A percentile compares a stretch with the other conserved stretches of the same genome.
phyloP scores from a whole-genome alignment of 345 rosid genomes.

The Boechera retrofracta region DNA sequence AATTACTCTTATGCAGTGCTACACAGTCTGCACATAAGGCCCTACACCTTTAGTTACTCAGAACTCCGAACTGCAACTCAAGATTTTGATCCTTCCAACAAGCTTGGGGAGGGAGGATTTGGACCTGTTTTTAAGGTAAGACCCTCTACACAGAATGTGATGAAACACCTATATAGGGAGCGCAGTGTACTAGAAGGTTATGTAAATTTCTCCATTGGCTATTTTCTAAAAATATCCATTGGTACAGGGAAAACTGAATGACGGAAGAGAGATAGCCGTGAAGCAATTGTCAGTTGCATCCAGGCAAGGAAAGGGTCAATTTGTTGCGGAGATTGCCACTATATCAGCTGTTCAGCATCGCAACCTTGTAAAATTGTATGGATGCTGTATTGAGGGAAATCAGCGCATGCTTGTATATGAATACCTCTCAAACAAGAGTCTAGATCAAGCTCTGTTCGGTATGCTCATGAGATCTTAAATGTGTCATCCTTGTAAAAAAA shows the following conservation, averaged over 20 bases:
- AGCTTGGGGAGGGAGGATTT: slow-evolving; percentile 90
- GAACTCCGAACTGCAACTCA: slow-evolving; percentile 70
- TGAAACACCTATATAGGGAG: background rate
- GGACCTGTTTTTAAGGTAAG: slow-evolving; percentile 77
- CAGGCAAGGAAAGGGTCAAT: slow-evolving; percentile 72
- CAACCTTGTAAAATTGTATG: slow-evolving; percentile 72
- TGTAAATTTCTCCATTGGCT: slow-evolving; percentile 15
- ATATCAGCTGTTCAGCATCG: slow-evolving; percentile 76
- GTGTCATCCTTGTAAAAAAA: background rate
- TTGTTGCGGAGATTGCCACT: slow-evolving; percentile 74
- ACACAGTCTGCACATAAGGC: slow-evolving; percentile 54
- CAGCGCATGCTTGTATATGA: slow-evolving; percentile 75
- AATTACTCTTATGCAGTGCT: slow-evolving; percentile 53
- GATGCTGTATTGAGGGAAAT: slow-evolving; percentile 69
- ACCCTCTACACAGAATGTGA: background rate
- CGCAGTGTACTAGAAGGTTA: slow-evolving; percentile 2
- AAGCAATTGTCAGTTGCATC: slow-evolving; percentile 73
- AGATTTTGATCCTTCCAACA: slow-evolving; percentile 63
- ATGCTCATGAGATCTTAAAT: slow-evolving; percentile 20
- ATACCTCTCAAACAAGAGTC: slow-evolving; percentile 72
- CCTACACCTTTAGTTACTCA: slow-evolving; percentile 63
- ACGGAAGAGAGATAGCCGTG: slow-evolving; percentile 72
- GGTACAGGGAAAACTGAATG: slow-evolving; percentile 52
- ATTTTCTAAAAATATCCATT: slow-evolving; percentile 8
- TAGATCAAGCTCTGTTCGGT: slow-evolving; percentile 75